phyloP scores from a whole-genome alignment of 225 moss, liverwort and hornwort species.

The Lunularia cruciata region DNA sequence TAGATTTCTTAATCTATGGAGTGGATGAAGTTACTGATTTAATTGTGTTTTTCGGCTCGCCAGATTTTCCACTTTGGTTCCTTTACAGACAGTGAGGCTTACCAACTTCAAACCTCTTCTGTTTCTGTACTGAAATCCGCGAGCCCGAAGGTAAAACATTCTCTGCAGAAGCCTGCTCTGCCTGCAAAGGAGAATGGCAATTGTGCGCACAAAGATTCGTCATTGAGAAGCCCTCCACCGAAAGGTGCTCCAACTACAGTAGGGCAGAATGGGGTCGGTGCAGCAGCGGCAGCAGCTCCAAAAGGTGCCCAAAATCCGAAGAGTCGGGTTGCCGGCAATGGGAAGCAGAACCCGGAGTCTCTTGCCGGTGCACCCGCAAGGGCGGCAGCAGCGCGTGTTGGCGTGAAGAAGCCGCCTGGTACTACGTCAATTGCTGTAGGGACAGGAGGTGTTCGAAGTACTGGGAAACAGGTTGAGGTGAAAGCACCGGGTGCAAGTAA shows the following conservation, averaged over 20 bases:
- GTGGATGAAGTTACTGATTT: too few species aligned
- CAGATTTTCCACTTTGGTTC: slow-evolving; percentile 72
- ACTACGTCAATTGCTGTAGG: slow-evolving; percentile 18
- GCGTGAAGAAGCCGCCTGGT: slow-evolving; percentile 24
- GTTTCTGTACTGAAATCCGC: slow-evolving; percentile 26
- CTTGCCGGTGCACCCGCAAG: slow-evolving; percentile 21
- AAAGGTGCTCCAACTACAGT: background rate
- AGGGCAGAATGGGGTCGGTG: slow-evolving; percentile 19
- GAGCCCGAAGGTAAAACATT: slow-evolving; percentile 33
- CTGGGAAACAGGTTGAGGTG: slow-evolving; percentile 9
- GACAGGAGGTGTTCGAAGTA: background rate
- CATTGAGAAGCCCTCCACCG: background rate
- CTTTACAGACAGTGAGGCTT: slow-evolving; percentile 71
- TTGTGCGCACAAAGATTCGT: slow-evolving; percentile 28
- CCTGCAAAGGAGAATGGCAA: slow-evolving; percentile 30
- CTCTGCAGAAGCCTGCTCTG: slow-evolving; percentile 16
- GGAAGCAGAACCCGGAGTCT: slow-evolving; percentile 20
- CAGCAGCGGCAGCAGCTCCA: slow-evolving; percentile 7
- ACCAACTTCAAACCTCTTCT: slow-evolving; percentile 45
- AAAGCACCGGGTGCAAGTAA: background rate
- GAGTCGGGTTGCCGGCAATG: slow-evolving; percentile 24
- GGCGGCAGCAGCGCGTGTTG: slow-evolving; percentile 15
- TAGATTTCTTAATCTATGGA: too few species aligned
- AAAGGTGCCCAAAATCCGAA: slow-evolving; percentile 12
- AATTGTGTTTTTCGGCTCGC: background rate